These are phyloP conservation scores for Pseudocercospora crystallina DNA, from an alignment of 2,329 filamentous ascomycete species.

Conservation along the genomic window DNA sequence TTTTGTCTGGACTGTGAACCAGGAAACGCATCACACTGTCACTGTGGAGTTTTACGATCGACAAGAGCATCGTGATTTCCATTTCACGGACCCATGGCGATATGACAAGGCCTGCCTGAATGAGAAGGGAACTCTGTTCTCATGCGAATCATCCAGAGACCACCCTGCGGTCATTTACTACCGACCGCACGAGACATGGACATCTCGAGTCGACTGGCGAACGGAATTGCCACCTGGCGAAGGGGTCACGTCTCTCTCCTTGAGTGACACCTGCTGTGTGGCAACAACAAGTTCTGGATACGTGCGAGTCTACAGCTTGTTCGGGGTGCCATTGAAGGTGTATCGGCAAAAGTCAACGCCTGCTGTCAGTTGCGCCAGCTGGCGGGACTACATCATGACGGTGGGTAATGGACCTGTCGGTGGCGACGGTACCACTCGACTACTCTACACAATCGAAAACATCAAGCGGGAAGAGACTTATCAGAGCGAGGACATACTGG, in stretches of 20 bases:
- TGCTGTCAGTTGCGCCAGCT: constrained; percentile 88
- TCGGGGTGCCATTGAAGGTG: constrained; percentile 82
- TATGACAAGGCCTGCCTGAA: constrained; percentile 95
- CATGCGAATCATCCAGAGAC: constrained; percentile 66
- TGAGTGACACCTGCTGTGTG: constrained; percentile 88
- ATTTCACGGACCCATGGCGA: constrained; percentile 93
- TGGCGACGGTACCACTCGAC: constrained; percentile 71
- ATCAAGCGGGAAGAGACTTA: constrained; percentile 91
- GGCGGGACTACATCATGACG: constrained; percentile 94
- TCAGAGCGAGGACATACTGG: constrained; percentile 89
- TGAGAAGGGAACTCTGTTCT: constrained; percentile 81
- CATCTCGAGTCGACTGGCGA: constrained; percentile 83
- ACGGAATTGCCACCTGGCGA: constrained; percentile 87
- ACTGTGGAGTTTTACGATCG: constrained; percentile 98
- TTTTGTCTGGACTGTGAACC: constrained; percentile 95
- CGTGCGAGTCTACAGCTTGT: constrained; percentile 88
- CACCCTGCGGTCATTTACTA: constrained; percentile 88
- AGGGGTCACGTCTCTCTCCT: constrained; percentile 78
- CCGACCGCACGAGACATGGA: constrained; percentile 96
- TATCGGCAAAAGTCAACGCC: constrained; percentile 90
- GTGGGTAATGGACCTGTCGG: constrained; percentile 88
- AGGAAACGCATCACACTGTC: constrained; percentile 83
- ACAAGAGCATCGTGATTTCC: constrained; percentile 87
- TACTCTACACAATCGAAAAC: constrained; percentile 92
- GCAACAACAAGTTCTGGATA: constrained; percentile 86